phyloP scores from a whole-genome alignment of 208 protist genomes.

The Leishmania tropica region DNA sequence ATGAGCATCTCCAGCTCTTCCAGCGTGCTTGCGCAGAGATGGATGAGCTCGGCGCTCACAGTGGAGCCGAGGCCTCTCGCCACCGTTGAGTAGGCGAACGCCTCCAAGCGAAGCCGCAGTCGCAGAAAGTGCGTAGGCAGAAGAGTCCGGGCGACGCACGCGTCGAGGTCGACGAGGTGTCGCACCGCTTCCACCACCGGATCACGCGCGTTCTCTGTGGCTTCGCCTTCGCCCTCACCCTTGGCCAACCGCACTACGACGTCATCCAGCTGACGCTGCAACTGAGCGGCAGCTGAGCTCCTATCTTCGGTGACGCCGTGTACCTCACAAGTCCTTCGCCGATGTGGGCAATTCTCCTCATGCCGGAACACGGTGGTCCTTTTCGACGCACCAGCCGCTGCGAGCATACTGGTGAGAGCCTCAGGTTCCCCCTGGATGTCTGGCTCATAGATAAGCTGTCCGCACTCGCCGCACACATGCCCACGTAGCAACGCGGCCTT shows the following conservation, averaged over 20 bases:
- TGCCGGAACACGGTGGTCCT: constrained; percentile 19
- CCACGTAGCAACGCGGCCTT: constrained; percentile 51
- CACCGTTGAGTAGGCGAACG: constrained; percentile 41
- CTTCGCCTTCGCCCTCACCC: neutral
- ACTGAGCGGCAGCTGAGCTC: neutral
- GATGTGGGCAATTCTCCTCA: constrained; percentile 8
- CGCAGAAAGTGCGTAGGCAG: constrained; percentile 61
- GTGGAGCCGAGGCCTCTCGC: constrained; percentile 26
- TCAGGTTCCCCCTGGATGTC: neutral
- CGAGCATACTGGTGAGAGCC: neutral
- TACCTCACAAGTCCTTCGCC: neutral
- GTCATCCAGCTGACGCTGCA: constrained; percentile 18
- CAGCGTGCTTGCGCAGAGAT: constrained; percentile 48
- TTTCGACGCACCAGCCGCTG: neutral
- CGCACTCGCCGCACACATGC: constrained; percentile 53
- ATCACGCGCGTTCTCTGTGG: neutral
- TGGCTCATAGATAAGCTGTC: constrained; percentile 40
- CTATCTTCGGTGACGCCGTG: neutral
- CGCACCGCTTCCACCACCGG: constrained; percentile 31
- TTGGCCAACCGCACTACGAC: neutral
- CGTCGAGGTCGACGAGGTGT: constrained; percentile 54
- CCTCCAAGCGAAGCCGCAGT: constrained; percentile 48
- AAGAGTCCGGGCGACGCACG: constrained; percentile 26
- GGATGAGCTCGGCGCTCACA: constrained; percentile 47
- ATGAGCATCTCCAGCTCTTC: constrained; percentile 63